Evolutionary conservation across 371 early-diverging fungal species (phyloP).

Genomic region (Capillidium heterosporum): DNA sequence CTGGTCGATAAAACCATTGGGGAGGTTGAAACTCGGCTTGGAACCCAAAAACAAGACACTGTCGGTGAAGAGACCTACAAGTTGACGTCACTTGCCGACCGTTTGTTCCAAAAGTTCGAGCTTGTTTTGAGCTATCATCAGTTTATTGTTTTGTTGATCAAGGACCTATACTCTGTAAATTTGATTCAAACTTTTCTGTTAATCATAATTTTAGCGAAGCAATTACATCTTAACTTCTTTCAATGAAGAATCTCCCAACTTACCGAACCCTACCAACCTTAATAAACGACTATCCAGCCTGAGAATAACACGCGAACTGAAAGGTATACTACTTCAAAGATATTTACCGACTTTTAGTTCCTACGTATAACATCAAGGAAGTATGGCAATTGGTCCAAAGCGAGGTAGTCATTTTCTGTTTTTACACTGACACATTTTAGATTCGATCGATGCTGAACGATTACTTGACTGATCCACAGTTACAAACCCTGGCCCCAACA

Average conservation of each 20-base stretch:
- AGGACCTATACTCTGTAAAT: constrained; percentile 3
- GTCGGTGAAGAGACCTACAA: too few relatives aligned
- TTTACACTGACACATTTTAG: constrained; percentile 11
- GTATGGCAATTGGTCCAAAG: constrained; percentile 48
- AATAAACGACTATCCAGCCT: constrained; percentile 3
- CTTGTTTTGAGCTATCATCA: not conserved
- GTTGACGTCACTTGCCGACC: not conserved
- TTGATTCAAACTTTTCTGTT: not conserved
- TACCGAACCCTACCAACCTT: constrained; percentile 2
- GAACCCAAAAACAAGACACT: not conserved
- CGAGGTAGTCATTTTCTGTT: constrained; percentile 22
- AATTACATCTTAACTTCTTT: not conserved
- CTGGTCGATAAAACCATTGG: constrained; percentile 73
- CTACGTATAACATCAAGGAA: constrained; percentile 27
- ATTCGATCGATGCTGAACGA: constrained; percentile 48
- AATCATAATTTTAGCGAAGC: not conserved
- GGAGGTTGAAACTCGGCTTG: constrained; percentile 44
- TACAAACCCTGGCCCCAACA: constrained; percentile 10
- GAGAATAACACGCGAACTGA: not conserved
- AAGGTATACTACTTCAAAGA: not conserved
- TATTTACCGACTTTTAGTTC: not conserved
- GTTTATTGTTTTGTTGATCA: not conserved
- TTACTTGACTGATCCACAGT: constrained; percentile 39
- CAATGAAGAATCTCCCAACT: not conserved
- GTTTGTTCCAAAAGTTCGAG: constrained; percentile 1